Base-by-base conservation (phyloP, 352 stramenopile species). In the Globisporangium camurandrum region DNA sequence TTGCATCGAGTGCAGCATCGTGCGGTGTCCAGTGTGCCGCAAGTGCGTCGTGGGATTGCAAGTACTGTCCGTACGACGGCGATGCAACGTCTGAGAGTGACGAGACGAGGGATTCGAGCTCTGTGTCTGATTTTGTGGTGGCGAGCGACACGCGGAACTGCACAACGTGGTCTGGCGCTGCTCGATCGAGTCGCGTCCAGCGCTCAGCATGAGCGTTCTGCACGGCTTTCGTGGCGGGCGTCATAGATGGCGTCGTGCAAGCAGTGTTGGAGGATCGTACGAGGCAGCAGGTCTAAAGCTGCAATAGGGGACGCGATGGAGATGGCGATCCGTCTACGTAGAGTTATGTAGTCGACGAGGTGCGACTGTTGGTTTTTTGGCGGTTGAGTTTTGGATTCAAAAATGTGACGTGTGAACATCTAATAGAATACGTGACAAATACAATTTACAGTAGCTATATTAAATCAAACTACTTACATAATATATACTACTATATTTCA, bases 61-160 rank as follows among this genome's bases (percentile, higher is more conserved):
- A 36, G 47, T 83, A 78, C 23, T 80, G 48, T 0, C 79, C 79
- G 53, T 88, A 91, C 1, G 46, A 11, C 5, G 60, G 45, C 16
- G 75, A 85, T 17, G 46, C 17, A 10, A 78, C 64, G 56, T 91
- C 72, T 23, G 69, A 65, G 31, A 84, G 56, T 9, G 65, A 45
- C 3, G 26, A 39, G 34, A 90, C 66, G 6, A 77, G 33, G 11
- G 61, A 46, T 9, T 64, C 74, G 10, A 90, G 43, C 36, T 75
- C 51, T 1, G 28, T 43, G 38, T 75, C 57, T 12, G 59, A 57
- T 16, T 68, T 76, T 3, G 30, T 40, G 2, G 59, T 55, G 4
- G 50, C 42, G 14, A 86, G 62, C 26, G 64, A 62, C 47, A 86
- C 39, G 19, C 67, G 70, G 12, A 86, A 54, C 9, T 51, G 31